phyloP scores from a whole-genome alignment of 2,329 filamentous ascomycete genomes.

The Calonectria pauciramosa region DNA sequence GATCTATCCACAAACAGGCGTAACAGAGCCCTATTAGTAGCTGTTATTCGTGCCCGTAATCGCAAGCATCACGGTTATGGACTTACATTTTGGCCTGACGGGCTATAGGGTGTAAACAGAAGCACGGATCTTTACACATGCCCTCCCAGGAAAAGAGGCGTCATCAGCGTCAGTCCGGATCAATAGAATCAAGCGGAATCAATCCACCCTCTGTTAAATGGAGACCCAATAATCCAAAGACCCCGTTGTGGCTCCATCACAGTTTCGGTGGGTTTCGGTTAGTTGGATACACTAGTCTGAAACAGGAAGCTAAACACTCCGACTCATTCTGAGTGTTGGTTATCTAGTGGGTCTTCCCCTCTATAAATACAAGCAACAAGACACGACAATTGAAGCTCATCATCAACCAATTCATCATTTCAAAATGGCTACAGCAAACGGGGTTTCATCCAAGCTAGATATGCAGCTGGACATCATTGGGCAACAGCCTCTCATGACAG shows the following conservation, averaged over 20 bases:
- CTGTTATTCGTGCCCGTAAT: too few relatives aligned
- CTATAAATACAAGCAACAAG: neutral
- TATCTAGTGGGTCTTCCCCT: neutral
- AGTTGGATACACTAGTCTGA: neutral
- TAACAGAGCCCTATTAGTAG: too few relatives aligned
- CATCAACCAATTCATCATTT: neutral
- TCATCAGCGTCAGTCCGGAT: too few relatives aligned
- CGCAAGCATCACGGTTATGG: too few relatives aligned
- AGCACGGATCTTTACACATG: too few relatives aligned
- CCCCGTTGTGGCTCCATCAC: neutral
- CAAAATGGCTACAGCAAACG: constrained; percentile 11
- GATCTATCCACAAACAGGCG: too few relatives aligned
- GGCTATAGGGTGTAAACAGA: too few relatives aligned
- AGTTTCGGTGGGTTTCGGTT: neutral
- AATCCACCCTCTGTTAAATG: too few relatives aligned
- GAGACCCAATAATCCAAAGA: too few relatives aligned
- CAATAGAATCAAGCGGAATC: too few relatives aligned
- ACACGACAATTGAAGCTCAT: neutral
- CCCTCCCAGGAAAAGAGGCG: too few relatives aligned
- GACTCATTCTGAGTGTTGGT: neutral
- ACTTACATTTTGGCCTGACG: too few relatives aligned
- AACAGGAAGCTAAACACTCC: neutral
- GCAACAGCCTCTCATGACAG: constrained; percentile 53
- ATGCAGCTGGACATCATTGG: constrained; percentile 57
- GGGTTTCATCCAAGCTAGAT: constrained; percentile 23